phyloP scores from a whole-genome alignment of 2,329 filamentous ascomycete species.

The Paramyrothecium roridum region DNA sequence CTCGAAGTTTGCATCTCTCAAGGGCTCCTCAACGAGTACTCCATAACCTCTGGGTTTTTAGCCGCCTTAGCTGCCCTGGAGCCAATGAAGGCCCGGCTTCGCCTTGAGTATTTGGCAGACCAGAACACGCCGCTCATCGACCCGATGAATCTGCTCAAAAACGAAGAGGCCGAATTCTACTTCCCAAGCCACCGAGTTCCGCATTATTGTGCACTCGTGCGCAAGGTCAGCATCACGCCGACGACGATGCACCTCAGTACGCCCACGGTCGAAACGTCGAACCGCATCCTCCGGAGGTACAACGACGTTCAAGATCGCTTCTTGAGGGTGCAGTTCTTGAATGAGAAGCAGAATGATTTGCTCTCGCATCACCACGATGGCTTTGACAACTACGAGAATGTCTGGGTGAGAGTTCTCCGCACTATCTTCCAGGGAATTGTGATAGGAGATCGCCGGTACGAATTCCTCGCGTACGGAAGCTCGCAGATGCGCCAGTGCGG shows the following conservation, averaged over 20 bases:
- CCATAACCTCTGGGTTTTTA: constrained; percentile 66
- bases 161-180: constrained; percentile 45
- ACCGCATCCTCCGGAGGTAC: constrained; percentile 78
- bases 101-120: constrained; percentile 74
- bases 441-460: constrained; percentile 77
- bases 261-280: constrained; percentile 80
- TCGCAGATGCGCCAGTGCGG: constrained; percentile 91
- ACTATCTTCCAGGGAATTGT: constrained; percentile 74
- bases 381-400: constrained; percentile 52
- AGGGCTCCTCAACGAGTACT: constrained; percentile 72
- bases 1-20: constrained; percentile 91
- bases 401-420: constrained; percentile 72
- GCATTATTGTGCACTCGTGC: constrained; percentile 69
- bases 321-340: constrained; percentile 83
- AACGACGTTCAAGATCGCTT: constrained; percentile 71
- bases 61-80: constrained; percentile 47
- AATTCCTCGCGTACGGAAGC: constrained; percentile 92
- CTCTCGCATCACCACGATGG: constrained; percentile 35
- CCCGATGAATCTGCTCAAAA: constrained; percentile 69
- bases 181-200: constrained; percentile 54
- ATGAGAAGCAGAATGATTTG: constrained; percentile 68
- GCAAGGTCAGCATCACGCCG: constrained; percentile 78
- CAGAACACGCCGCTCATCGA: constrained; percentile 60
- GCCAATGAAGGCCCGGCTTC: constrained; percentile 51
- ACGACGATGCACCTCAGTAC: constrained; percentile 76